Conservation (phyloP, 2,329 filamentous ascomycete species). For the Talaromyces sp. region DNA sequence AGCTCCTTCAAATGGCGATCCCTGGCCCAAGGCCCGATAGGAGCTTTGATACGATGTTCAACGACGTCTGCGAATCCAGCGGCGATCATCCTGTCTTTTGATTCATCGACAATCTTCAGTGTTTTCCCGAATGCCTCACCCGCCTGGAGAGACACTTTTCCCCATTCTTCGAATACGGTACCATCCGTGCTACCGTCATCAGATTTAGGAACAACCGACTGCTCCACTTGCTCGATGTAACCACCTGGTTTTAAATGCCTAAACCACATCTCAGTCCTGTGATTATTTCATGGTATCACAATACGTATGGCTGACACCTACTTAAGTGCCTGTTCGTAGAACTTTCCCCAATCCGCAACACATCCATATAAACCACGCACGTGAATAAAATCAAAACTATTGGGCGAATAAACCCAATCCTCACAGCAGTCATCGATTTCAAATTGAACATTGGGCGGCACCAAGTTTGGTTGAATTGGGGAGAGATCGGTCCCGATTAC, state of each 20-base stretch:
- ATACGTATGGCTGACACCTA: not conserved
- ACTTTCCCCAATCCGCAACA: conserved; percentile 4
- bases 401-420: conserved; percentile 13
- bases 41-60: conserved; percentile 6
- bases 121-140: conserved; percentile 6
- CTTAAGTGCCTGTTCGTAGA: conserved; percentile 1
- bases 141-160: not conserved
- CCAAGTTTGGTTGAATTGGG: conserved; percentile 4
- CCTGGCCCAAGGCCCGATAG: conserved; percentile 10
- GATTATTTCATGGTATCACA: not conserved
- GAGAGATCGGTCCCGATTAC: conserved; percentile 11
- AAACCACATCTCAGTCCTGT: not conserved
- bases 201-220: conserved; percentile 10
- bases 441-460: conserved; percentile 16
- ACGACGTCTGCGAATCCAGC: conserved; percentile 8
- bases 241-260: conserved; percentile 19
- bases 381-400: conserved; percentile 19
- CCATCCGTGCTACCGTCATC: conserved; percentile 14
- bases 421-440: conserved; percentile 16
- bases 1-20: conserved; percentile 10
- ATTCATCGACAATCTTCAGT: conserved; percentile 7
- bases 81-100: conserved; percentile 7
- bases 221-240: conserved; percentile 15
- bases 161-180: conserved; percentile 7
- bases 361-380: conserved; percentile 12